Evolutionary conservation across 164 flowering plant genomes (phyloP), one percentile per base, ranked within the genome.

Genomic region (Tetrastigma voinierianum): DNA sequence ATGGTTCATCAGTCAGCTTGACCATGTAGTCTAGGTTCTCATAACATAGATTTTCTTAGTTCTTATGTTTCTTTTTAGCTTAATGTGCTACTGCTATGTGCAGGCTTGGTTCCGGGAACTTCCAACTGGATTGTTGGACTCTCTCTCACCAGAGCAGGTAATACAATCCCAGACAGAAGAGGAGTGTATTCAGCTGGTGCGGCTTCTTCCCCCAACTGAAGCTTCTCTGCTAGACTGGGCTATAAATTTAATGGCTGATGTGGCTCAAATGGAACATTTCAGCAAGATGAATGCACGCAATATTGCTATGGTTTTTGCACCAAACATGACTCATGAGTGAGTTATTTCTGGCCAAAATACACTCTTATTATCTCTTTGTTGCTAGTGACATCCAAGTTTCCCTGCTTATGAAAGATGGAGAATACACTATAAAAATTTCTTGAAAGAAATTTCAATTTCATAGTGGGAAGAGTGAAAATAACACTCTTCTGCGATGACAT

Each of bases 101-200:
- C 46, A 82, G 86, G 86, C 86, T 24, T 83, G 86, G 86, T 83
- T 83, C 57, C 72, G 86, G 67, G 84, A 83, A 62, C 86, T 83
- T 15, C 86, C 86, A 11, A 74, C 70, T 15, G 84, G 86, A 10
- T 64, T 83, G 53, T 66, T 83, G 69, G 86, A 83, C 71, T 60
- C 80, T 44, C 75, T 83, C 46, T 68, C 82, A 14, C 76, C 82
- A 46, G 86, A 83, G 62, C 76, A 78, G 60, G 81, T 83, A 23
- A 78, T 78, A 75, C 75, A 78, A 43, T 76, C 77, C 18, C 81
- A 78, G 65, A 24, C 84, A 7, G 84, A 80, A 67, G 84, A 80
- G 59, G 82, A 83, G 43, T 78, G 81, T 68, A 62, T 68, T 64
- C 73, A 64, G 59, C 81, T 80, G 32, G 81, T 73, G 19, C 76